These are phyloP conservation scores for Sindora glabra DNA, from an alignment of 306 rosid genomes.

Conservation along the genomic window DNA sequence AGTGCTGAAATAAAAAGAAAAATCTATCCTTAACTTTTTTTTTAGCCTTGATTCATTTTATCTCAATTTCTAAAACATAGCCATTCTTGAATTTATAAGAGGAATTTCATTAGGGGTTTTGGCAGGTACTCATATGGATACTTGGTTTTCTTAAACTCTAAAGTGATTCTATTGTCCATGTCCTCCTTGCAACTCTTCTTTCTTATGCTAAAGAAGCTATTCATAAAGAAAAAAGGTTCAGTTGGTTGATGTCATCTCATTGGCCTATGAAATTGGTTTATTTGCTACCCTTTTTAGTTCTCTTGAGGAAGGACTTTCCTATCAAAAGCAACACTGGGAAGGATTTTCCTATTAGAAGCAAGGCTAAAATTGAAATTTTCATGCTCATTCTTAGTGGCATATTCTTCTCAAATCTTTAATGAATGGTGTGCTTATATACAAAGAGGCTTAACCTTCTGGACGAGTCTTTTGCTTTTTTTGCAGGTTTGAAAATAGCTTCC, in stretches of 20 bases:
- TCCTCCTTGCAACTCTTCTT: conserved; percentile 78
- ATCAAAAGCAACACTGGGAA: too few species aligned
- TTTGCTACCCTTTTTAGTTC: conserved; percentile 38
- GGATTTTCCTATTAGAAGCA: conserved; percentile 28
- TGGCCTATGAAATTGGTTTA: conserved; percentile 48
- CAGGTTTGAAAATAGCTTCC: conserved; percentile 53
- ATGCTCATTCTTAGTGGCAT: conserved; percentile 59
- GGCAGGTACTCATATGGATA: conserved; percentile 50
- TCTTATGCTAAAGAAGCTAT: conserved; percentile 85
- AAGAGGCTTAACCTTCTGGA: conserved; percentile 47
- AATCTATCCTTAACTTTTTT: too few species aligned
- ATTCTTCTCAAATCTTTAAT: conserved; percentile 44
- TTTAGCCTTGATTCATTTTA: too few species aligned
- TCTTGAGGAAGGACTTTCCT: too few species aligned
- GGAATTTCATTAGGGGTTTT: conserved; percentile 48
- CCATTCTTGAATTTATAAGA: conserved; percentile 57
- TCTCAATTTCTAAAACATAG: too few species aligned
- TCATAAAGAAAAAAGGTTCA: conserved; percentile 86
- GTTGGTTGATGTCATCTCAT: conserved; percentile 67
- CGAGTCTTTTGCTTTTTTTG: conserved; percentile 40
- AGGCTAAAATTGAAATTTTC: conserved; percentile 40
- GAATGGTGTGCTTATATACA: conserved; percentile 77
- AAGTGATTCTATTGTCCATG: conserved; percentile 35
- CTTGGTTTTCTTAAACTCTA: conserved; percentile 36
- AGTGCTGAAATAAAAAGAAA: too few species aligned